Percentiles rank a stretch among this genome's conserved stretches.
phyloP scores from a whole-genome alignment of 1,139 yeast species.

The Yamadazyma atlantica region DNA sequence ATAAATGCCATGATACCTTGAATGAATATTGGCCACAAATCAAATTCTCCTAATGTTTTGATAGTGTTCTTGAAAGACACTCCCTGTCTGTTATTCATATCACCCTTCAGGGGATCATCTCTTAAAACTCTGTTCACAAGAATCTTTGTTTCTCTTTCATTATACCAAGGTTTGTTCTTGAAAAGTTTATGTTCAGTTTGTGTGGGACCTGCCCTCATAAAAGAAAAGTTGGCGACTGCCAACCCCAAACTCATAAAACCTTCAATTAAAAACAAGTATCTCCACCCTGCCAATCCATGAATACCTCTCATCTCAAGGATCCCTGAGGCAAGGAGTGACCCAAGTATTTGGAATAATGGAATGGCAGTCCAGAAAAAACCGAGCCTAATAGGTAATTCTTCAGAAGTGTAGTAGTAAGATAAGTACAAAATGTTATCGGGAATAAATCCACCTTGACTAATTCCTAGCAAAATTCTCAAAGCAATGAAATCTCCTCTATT shows the following conservation, averaged over 20 bases:
- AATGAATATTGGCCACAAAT: conserved; percentile 53
- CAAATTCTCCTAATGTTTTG: conserved; percentile 37
- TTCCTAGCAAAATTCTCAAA: conserved; percentile 29
- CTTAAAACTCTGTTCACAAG: conserved; percentile 44
- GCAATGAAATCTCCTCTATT: conserved; percentile 25
- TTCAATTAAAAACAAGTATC: conserved; percentile 37
- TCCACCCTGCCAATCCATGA: conserved; percentile 30
- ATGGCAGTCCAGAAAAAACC: conserved; percentile 23
- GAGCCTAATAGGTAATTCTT: conserved; percentile 22
- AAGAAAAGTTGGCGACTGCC: conserved; percentile 28
- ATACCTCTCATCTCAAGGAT: conserved; percentile 20
- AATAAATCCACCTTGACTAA: conserved; percentile 32
- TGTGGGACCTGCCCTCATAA: conserved; percentile 34
- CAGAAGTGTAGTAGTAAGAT: conserved; percentile 23
- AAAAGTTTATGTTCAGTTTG: conserved; percentile 25
- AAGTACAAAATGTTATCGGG: conserved; percentile 30
- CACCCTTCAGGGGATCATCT: conserved; percentile 66
- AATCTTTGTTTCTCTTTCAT: conserved; percentile 35
- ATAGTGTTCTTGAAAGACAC: conserved; percentile 20
- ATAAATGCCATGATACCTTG: conserved; percentile 45
- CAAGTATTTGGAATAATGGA: conserved; percentile 21
- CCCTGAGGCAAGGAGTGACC: conserved; percentile 26
- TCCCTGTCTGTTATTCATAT: conserved; percentile 46
- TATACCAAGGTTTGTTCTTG: conserved; percentile 35
- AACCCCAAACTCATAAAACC: conserved; percentile 29